Evolutionary conservation across 2,329 filamentous ascomycete species (phyloP), one percentile per base, ranked within the genome.

Genomic region (Colletotrichum viniferum): DNA sequence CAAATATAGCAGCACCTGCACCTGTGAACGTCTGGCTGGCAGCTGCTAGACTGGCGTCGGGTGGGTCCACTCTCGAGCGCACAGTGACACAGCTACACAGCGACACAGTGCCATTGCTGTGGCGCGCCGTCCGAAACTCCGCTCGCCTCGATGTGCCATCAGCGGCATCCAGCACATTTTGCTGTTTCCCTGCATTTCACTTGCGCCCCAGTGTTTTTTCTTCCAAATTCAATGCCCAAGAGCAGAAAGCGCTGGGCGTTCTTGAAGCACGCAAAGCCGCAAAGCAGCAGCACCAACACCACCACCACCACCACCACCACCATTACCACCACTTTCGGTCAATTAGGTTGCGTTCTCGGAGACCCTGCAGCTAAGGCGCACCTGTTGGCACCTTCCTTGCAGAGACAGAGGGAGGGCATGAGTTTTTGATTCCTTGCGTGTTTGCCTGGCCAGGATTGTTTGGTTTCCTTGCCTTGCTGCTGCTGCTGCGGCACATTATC

Each of bases 201-300:
- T 60, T 28, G 52, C 36, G 55, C 67, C 67, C 67, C 67, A 69
- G 34, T 43, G 26, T 34, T 65, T 65, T 34, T 24, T 5, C 26
- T 28, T 66, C 63, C 18, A 28, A 66, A 32, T 66, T 52, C 62
- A 65, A 65, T 65, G 36, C 62, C 48, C 65, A 56, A 68, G 32
- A 32, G 26, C 30, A 62, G 30, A 32, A 38, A 48, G 36, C 21
- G 24, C n/a, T 16, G n/a, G 32, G 38, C 30, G n/a, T 24, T 34
- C 18, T 69, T 73, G 64, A 73, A 73, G 70, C 70, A 68, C 69
- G 69, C 62, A 68, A 61, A 72, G 69, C 63, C 67, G 60, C 68
- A 65, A 36, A 66, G 36, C 18, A 61, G 38, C 38, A 55, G 38
- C 38, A 52, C 63, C 38, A 65, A 43, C 38, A 43, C 8, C 36